Evolutionary conservation across 1,284 basidiomycete genomes (phyloP).

Genomic region (Testicularia cyperi): DNA sequence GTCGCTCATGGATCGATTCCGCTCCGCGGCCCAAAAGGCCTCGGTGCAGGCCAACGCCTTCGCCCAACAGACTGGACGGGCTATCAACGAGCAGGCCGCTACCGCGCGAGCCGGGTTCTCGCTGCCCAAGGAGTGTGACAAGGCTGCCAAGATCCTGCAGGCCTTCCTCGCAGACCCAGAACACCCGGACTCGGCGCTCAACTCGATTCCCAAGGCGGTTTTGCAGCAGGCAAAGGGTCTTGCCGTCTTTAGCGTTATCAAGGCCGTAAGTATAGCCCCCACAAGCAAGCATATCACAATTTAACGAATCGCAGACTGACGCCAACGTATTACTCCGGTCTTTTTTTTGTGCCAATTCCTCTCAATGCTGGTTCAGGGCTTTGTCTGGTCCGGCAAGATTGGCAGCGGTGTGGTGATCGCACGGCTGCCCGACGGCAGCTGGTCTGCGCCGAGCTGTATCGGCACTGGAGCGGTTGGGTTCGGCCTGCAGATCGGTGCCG

Average conservation of each 20-base stretch:
- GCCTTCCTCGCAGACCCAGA: constrained; percentile 89
- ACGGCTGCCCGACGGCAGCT: constrained; percentile 89
- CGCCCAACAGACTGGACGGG: constrained; percentile 44
- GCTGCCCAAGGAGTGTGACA: constrained; percentile 64
- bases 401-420: constrained; percentile 93
- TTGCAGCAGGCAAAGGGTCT: constrained; percentile 79
- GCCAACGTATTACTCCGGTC: too few species aligned
- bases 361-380: constrained; percentile 65
- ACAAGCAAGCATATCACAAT: too few species aligned
- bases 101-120: constrained; percentile 54
- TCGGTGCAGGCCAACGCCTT: constrained; percentile 61
- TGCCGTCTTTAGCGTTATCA: constrained; percentile 89
- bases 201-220: constrained; percentile 91
- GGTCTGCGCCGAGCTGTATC: constrained; percentile 96
- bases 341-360: too few species aligned
- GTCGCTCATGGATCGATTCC: constrained; percentile 77
- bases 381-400: constrained; percentile 93
- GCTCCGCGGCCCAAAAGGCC: constrained; percentile 75
- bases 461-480: constrained; percentile 88
- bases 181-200: constrained; percentile 85
- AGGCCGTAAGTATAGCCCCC: constrained; percentile 60
- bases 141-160: constrained; percentile 84
- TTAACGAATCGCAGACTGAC: too few species aligned
- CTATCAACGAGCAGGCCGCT: constrained; percentile 47
- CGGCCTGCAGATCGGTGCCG: constrained; percentile 82